phyloP scores from a whole-genome alignment of 1,284 basidiomycete genomes.

The Trichosporon ovoides region DNA sequence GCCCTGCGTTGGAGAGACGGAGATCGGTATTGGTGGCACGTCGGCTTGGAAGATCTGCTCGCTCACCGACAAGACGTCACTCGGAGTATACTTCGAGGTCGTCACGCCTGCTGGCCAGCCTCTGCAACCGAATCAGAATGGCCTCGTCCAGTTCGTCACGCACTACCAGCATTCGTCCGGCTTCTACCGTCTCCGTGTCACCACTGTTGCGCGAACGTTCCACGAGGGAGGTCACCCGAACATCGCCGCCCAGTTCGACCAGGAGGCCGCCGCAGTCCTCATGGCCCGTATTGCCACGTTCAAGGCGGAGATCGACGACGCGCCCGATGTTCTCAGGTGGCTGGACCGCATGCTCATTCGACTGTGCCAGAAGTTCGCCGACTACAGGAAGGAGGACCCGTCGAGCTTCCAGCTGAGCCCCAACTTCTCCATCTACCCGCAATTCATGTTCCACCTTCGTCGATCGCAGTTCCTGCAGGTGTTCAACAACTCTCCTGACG shows the following conservation, averaged over 20 bases:
- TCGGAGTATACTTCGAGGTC: constrained; percentile 96
- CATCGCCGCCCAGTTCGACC: constrained; percentile 93
- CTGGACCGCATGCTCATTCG: constrained; percentile 98
- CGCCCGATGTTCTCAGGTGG: constrained; percentile 94
- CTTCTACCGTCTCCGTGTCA: constrained; percentile 88
- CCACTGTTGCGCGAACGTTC: constrained; percentile 94
- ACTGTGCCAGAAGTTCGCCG: constrained; percentile 98
- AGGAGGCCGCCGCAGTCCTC: constrained; percentile 94
- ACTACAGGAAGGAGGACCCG: constrained; percentile 97
- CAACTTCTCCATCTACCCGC: constrained; percentile 98
- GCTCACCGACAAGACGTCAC: constrained; percentile 79
- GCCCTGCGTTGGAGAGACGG: constrained; percentile 94
- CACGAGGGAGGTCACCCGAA: constrained; percentile 91
- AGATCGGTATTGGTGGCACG: constrained; percentile 97
- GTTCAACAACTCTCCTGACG: constrained; percentile 99
- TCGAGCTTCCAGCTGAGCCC: constrained; percentile 87
- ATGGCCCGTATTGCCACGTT: constrained; percentile 99
- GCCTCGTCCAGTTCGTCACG: constrained; percentile 96
- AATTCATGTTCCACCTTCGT: constrained; percentile 99
- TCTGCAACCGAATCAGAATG: constrained; percentile 81
- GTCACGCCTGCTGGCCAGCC: constrained; percentile 97
- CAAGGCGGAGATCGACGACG: constrained; percentile 99
- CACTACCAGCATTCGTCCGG: constrained; percentile 98
- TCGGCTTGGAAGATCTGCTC: constrained; percentile 97
- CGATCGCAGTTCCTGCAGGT: constrained; percentile 98